Percentiles rank a stretch among this genome's conserved stretches.
Conservation (phyloP, 331 rosid species). For the Erythrophleum ivorense region DNA sequence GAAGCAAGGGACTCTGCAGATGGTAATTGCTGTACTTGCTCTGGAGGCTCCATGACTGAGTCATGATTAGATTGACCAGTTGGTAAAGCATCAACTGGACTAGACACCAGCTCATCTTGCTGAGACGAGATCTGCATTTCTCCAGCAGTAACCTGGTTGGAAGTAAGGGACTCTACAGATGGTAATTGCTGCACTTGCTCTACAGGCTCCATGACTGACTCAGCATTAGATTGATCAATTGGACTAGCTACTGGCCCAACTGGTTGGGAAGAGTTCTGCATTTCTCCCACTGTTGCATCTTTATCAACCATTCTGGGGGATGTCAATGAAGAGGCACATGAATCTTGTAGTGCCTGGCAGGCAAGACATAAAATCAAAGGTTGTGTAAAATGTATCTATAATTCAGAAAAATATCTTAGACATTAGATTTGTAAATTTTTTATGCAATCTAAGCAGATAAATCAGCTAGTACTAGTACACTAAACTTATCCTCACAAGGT, state of each 20-base stretch:
- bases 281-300: constrained; percentile 36
- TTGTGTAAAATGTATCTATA: neutral
- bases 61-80: constrained; percentile 35
- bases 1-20: constrained; percentile 21
- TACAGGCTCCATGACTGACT: constrained; percentile 42
- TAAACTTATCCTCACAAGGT: neutral
- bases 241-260: constrained; percentile 33
- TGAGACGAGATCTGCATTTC: constrained; percentile 41
- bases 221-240: constrained; percentile 35
- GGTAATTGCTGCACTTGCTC: constrained; percentile 43
- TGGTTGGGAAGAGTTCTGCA: constrained; percentile 30
- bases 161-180: constrained; percentile 28
- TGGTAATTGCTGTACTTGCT: constrained; percentile 36
- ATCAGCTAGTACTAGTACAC: neutral
- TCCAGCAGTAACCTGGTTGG: constrained; percentile 14
- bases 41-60: constrained; percentile 33
- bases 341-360: constrained; percentile 46
- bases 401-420: neutral
- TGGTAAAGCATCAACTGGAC: constrained; percentile 38
- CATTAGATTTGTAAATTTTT: neutral
- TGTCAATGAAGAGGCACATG: constrained; percentile 30
- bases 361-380: neutral
- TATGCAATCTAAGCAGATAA: neutral
- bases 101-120: constrained; percentile 36
- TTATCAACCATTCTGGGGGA: constrained; percentile 33